These are phyloP conservation scores for Beauveria sp. DNA, from an alignment of 2,329 filamentous ascomycete species.

Conservation along the genomic window DNA sequence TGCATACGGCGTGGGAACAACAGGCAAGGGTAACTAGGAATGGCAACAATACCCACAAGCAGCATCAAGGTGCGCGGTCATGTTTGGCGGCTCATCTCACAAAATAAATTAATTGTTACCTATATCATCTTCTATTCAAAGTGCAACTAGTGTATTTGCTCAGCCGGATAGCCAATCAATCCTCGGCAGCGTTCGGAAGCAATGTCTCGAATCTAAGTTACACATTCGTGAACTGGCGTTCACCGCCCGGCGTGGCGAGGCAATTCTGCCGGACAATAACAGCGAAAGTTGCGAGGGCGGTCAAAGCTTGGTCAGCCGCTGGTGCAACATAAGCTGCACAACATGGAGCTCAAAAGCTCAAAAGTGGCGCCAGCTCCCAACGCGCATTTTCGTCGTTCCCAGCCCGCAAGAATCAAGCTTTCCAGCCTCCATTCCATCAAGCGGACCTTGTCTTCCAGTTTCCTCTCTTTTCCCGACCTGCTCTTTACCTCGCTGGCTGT, in stretches of 20 bases:
- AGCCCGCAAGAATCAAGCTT: slow-evolving; percentile 1
- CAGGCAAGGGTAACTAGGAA: background rate
- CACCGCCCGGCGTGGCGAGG: background rate
- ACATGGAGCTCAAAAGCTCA: background rate
- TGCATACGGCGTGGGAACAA: background rate
- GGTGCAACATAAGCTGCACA: background rate
- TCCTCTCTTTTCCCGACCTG: background rate
- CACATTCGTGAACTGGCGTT: background rate
- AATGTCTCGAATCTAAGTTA: too few relatives aligned
- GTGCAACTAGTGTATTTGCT: too few relatives aligned
- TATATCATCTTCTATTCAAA: too few relatives aligned
- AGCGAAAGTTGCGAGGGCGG: slow-evolving; percentile 5
- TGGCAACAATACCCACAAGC: background rate
- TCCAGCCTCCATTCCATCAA: slow-evolving; percentile 9
- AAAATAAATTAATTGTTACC: background rate
- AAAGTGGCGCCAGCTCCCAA: background rate
- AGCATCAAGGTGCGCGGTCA: background rate
- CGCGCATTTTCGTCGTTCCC: slow-evolving; percentile 2
- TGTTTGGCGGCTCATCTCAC: background rate
- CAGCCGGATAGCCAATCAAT: too few relatives aligned
- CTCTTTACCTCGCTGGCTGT: background rate
- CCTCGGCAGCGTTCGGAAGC: too few relatives aligned
- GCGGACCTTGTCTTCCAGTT: background rate
- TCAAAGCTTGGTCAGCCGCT: background rate
- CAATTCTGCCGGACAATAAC: slow-evolving; percentile 3